Conservation (phyloP, 2,329 filamentous ascomycete genomes). For the Diaporthe sp. region DNA sequence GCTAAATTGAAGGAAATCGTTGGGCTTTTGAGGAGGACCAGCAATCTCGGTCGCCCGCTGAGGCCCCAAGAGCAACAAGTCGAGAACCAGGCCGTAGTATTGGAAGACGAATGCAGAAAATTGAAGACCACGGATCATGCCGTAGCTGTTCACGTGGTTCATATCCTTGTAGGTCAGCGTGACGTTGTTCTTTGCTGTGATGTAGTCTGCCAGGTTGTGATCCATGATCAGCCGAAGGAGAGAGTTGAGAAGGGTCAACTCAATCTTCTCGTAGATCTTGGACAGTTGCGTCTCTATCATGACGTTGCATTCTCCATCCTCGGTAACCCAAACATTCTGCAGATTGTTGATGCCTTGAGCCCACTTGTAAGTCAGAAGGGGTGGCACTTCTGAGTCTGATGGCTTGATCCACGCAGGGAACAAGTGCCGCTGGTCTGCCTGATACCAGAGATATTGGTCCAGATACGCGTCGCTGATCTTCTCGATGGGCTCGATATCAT, state of each 20-base stretch:
- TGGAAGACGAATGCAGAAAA: constrained; percentile 99
- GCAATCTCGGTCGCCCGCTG: constrained; percentile 99
- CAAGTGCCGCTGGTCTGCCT: constrained; percentile 95
- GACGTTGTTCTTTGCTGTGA: constrained; percentile 99
- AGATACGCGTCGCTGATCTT: constrained; percentile 99
- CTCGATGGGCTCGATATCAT: constrained; percentile 98
- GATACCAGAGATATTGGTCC: constrained; percentile 99
- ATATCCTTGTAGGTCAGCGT: constrained; percentile 99
- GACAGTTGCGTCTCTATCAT: constrained; percentile 98
- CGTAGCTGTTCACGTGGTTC: constrained; percentile 99
- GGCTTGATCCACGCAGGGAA: constrained; percentile 99
- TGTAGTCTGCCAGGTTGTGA: constrained; percentile 98
- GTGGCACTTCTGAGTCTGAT: constrained; percentile 96
- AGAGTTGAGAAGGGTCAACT: constrained; percentile 94
- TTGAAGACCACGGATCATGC: constrained; percentile 96
- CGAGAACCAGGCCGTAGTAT: constrained; percentile 96
- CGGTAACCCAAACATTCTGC: constrained; percentile 92
- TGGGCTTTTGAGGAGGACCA: constrained; percentile 91
- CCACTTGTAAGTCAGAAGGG: constrained; percentile 97
- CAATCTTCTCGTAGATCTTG: constrained; percentile 99
- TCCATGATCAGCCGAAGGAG: constrained; percentile 97
- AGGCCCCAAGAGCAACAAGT: constrained; percentile 89
- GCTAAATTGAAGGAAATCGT: constrained; percentile 97
- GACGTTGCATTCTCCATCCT: constrained; percentile 96
- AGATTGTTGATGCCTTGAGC: constrained; percentile 99